A percentile compares a stretch with the other conserved stretches of the same genome.
phyloP scores from a whole-genome alignment of 2,329 filamentous ascomycete species.

The Cordyceps fumosorosea region DNA sequence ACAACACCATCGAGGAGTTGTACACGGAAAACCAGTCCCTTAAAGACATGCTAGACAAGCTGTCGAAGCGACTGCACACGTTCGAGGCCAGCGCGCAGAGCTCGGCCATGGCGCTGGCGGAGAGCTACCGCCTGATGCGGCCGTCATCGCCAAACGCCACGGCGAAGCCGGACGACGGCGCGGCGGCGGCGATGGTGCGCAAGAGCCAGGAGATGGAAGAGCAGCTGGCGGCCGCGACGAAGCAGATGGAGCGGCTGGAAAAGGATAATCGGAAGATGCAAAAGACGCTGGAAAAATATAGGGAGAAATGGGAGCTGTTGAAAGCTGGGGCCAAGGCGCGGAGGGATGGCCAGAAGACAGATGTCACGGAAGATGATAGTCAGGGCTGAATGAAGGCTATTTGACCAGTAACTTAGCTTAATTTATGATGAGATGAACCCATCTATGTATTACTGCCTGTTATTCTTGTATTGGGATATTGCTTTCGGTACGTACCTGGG shows the following conservation, averaged over 20 bases:
- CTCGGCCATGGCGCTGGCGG: slow-evolving; percentile 76
- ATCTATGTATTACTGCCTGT: too few species aligned
- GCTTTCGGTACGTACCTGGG: too few species aligned
- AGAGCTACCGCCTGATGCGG: slow-evolving; percentile 64
- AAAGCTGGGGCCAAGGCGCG: slow-evolving; percentile 56
- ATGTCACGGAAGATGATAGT: slow-evolving; percentile 9
- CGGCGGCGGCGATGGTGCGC: slow-evolving; percentile 27
- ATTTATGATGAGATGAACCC: not conserved
- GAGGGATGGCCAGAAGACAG: slow-evolving; percentile 18
- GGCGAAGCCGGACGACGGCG: slow-evolving; percentile 25
- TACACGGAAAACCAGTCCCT: slow-evolving; percentile 81
- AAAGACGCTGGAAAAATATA: slow-evolving; percentile 50
- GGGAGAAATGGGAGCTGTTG: slow-evolving; percentile 55
- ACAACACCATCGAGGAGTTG: slow-evolving; percentile 79
- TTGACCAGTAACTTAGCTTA: not conserved
- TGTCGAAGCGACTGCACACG: slow-evolving; percentile 80
- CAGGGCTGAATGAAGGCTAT: not conserved
- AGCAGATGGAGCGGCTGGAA: slow-evolving; percentile 62
- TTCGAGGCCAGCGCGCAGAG: slow-evolving; percentile 92
- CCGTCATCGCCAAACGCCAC: slow-evolving; percentile 43
- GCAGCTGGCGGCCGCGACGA: slow-evolving; percentile 49
- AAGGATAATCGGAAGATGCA: slow-evolving; percentile 50
- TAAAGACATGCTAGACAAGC: slow-evolving; percentile 76
- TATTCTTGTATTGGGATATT: too few species aligned
- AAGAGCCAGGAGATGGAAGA: slow-evolving; percentile 62